phyloP scores from a whole-genome alignment of 164 flowering plant genomes.

The Akebia trifoliata region DNA sequence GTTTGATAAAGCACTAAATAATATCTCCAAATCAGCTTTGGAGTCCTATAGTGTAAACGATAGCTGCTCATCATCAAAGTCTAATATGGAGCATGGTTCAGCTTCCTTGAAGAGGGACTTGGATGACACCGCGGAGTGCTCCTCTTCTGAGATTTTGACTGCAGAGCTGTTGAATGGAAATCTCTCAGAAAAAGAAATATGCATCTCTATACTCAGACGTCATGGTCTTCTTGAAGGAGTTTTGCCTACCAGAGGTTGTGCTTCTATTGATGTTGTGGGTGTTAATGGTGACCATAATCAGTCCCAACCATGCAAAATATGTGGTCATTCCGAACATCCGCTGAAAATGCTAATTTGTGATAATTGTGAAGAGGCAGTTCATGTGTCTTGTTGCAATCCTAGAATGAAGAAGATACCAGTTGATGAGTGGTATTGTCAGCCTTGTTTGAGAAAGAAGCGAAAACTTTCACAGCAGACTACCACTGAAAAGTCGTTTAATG shows the following conservation, averaged over 20 bases:
- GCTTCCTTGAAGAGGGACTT: slow-evolving; percentile 34
- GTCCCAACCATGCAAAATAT: slow-evolving; percentile 48
- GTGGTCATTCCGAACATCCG: slow-evolving; percentile 35
- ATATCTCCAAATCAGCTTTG: slow-evolving; percentile 14
- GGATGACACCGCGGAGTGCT: slow-evolving; percentile 61
- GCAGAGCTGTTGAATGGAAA: slow-evolving; percentile 22
- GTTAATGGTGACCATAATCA: slow-evolving; percentile 15
- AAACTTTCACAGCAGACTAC: slow-evolving; percentile 30
- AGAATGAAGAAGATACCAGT: slow-evolving; percentile 40
- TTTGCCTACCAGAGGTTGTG: slow-evolving; percentile 7
- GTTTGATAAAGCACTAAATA: slow-evolving; percentile 20
- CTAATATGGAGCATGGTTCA: slow-evolving; percentile 41
- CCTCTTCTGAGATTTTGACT: slow-evolving; percentile 53
- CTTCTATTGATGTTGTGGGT: slow-evolving; percentile 12
- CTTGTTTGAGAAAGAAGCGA: slow-evolving; percentile 57
- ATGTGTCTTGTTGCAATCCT: slow-evolving; percentile 58
- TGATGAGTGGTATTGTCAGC: slow-evolving; percentile 72
- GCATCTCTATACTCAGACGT: slow-evolving; percentile 42
- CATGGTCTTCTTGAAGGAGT: slow-evolving; percentile 35
- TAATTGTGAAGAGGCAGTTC: slow-evolving; percentile 76
- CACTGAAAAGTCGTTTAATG: slow-evolving; percentile 17
- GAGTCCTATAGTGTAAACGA: slow-evolving; percentile 43
- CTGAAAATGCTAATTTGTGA: slow-evolving; percentile 72
- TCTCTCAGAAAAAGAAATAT: slow-evolving; percentile 45
- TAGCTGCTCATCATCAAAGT: slow-evolving; percentile 71